phyloP scores from a whole-genome alignment of 805 yeast species.

The Candida nanaspora region DNA sequence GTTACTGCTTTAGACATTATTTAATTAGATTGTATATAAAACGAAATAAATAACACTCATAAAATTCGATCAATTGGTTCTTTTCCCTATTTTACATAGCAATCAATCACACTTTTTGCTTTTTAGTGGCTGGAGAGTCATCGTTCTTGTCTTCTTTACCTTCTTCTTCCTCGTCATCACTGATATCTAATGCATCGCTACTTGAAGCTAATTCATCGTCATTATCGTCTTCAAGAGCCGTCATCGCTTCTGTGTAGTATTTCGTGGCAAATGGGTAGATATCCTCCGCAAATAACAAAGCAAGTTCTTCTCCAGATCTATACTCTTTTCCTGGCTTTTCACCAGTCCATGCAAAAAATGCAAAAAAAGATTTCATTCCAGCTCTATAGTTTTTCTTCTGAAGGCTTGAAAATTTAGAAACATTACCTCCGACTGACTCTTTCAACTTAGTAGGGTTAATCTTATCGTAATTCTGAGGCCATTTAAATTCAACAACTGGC shows the following conservation, averaged over 20 bases:
- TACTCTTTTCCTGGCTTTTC: conserved; percentile 68
- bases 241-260: conserved; percentile 70
- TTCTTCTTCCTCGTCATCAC: conserved; percentile 42
- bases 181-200: conserved; percentile 45
- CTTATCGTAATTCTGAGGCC: conserved; percentile 61
- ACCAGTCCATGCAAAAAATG: conserved; percentile 86
- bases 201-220: conserved; percentile 32
- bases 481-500: conserved; percentile 41
- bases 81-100: too few relatives aligned
- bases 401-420: conserved; percentile 32
- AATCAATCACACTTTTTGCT: background rate
- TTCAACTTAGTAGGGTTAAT: conserved; percentile 50
- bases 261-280: conserved; percentile 80
- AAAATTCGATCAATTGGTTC: background rate
- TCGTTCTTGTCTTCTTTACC: conserved; percentile 20
- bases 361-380: conserved; percentile 80
- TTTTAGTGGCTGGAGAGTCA: conserved; percentile 6
- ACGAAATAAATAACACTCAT: background rate
- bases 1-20: too few relatives aligned
- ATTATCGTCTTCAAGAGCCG: conserved; percentile 50
- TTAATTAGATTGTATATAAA: background rate
- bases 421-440: conserved; percentile 19
- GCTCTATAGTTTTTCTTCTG: conserved; percentile 56
- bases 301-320: conserved; percentile 72
- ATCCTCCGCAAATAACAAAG: conserved; percentile 68